phyloP scores from a whole-genome alignment of 2,329 filamentous ascomycete genomes.

The Geosmithia putterillii region DNA sequence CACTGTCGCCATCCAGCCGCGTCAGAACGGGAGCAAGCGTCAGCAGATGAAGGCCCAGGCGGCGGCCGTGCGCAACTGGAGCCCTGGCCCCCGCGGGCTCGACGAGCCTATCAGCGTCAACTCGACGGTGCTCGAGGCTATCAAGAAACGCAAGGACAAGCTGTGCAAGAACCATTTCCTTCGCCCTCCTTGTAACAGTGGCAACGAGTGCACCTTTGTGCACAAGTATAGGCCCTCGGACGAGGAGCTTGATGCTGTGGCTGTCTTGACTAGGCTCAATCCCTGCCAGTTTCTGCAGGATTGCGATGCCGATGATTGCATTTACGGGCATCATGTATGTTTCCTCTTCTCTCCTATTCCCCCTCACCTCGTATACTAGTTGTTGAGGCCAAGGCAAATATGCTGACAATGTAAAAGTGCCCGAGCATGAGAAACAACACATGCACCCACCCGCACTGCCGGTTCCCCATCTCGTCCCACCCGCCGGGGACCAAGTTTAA shows the following conservation, averaged over 20 bases:
- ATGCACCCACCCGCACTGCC: conserved; percentile 43
- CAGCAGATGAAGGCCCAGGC: conserved; percentile 5
- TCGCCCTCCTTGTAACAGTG: conserved; percentile 42
- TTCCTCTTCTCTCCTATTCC: neutral
- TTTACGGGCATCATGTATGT: conserved; percentile 51
- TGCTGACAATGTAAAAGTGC: conserved; percentile 29
- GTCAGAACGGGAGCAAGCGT: conserved; percentile 13
- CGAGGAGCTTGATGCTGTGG: conserved; percentile 44
- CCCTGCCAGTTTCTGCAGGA: conserved; percentile 45
- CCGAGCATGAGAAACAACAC: conserved; percentile 36
- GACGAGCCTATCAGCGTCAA: conserved; percentile 38
- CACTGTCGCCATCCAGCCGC: conserved; percentile 24
- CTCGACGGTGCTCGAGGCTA: conserved; percentile 31
- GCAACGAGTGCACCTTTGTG: conserved; percentile 41
- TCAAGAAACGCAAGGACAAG: conserved; percentile 46
- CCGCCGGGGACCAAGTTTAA: conserved; percentile 43
- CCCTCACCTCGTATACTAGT: neutral
- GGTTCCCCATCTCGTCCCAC: conserved; percentile 39
- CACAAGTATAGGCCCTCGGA: conserved; percentile 39
- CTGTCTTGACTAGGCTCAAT: conserved; percentile 41
- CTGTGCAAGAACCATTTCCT: conserved; percentile 52
- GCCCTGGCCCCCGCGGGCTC: conserved; percentile 39
- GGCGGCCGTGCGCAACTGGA: conserved; percentile 25
- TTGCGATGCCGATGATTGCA: conserved; percentile 45
- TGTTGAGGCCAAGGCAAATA: conserved; percentile 1